phyloP scores from a whole-genome alignment of 768 basidiomycete species.

The Hortiboletus flavorubellus region DNA sequence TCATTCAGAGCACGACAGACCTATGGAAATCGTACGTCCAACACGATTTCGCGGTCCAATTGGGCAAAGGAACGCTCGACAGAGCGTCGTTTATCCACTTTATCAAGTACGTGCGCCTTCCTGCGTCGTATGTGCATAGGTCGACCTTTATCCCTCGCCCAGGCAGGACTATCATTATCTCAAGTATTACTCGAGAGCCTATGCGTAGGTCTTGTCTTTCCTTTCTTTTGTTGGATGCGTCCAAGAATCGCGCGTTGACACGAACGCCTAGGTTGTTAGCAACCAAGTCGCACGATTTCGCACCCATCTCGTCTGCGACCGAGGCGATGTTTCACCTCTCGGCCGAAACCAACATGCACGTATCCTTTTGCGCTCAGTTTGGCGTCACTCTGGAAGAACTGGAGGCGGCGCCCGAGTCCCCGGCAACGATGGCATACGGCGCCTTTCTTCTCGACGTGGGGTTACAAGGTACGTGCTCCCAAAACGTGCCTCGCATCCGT shows the following conservation, averaged over 20 bases:
- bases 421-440: constrained; percentile 81
- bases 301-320: constrained; percentile 59
- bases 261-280: constrained; percentile 56
- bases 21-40: constrained; percentile 75
- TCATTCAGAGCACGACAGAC: constrained; percentile 53
- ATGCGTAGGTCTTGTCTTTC: constrained; percentile 54
- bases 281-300: constrained; percentile 68
- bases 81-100: constrained; percentile 75
- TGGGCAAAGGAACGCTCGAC: constrained; percentile 70
- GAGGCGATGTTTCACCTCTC: constrained; percentile 61
- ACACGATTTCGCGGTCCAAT: constrained; percentile 77
- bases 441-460: constrained; percentile 82
- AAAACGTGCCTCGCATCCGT: neutral
- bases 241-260: neutral
- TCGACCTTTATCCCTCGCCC: neutral
- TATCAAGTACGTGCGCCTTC: constrained; percentile 56
- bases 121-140: neutral
- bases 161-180: constrained; percentile 84
- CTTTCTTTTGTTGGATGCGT: neutral
- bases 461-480: constrained; percentile 35
- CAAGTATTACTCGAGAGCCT: constrained; percentile 82
- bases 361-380: constrained; percentile 64
- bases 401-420: constrained; percentile 57
- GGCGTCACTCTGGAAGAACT: constrained; percentile 63
- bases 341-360: constrained; percentile 71